Evolutionary conservation across 208 protist species (phyloP).

Genomic region (Wallacemonas rigidus): DNA sequence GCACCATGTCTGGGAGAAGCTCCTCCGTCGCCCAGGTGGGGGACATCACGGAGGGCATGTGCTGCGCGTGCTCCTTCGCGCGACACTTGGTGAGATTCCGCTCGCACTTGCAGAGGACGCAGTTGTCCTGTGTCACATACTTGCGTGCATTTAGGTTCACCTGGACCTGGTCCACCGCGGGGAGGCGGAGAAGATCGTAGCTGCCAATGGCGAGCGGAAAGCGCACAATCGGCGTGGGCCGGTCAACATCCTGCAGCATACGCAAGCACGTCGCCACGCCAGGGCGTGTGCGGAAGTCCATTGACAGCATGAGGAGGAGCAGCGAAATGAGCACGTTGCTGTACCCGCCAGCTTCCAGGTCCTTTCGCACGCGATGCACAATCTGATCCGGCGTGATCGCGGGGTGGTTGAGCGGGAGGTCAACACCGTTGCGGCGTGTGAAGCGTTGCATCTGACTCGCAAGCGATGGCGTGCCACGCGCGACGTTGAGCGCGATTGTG

Average conservation of each 20-base stretch:
- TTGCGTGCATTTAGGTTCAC: constrained; percentile 46
- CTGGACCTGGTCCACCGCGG: constrained; percentile 30
- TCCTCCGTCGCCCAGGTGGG: constrained; percentile 63
- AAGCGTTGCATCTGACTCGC: constrained; percentile 10
- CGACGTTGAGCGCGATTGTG: constrained; percentile 52
- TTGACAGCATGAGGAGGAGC: constrained; percentile 59
- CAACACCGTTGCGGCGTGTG: constrained; percentile 10
- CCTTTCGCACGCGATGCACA: constrained; percentile 36
- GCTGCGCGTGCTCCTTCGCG: constrained; percentile 38
- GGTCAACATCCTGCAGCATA: constrained; percentile 63
- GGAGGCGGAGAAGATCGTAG: constrained; percentile 57
- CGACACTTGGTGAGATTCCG: constrained; percentile 40
- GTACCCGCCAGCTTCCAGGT: constrained; percentile 55
- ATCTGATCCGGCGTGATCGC: constrained; percentile 50
- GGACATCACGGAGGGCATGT: constrained; percentile 51
- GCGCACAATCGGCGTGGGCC: constrained; percentile 52
- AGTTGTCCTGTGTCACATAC: constrained; percentile 53
- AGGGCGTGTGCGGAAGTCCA: constrained; percentile 64
- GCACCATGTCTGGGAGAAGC: constrained; percentile 43
- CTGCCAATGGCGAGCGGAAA: constrained; percentile 77
- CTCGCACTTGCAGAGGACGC: constrained; percentile 47
- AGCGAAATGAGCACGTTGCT: constrained; percentile 44
- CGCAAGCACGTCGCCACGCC: constrained; percentile 38
- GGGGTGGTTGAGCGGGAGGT: constrained; percentile 60
- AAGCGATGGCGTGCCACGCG: constrained; percentile 28